These are phyloP conservation scores for Puccinia sorghi DNA, from an alignment of 1,284 basidiomycete species.

Conservation along the genomic window DNA sequence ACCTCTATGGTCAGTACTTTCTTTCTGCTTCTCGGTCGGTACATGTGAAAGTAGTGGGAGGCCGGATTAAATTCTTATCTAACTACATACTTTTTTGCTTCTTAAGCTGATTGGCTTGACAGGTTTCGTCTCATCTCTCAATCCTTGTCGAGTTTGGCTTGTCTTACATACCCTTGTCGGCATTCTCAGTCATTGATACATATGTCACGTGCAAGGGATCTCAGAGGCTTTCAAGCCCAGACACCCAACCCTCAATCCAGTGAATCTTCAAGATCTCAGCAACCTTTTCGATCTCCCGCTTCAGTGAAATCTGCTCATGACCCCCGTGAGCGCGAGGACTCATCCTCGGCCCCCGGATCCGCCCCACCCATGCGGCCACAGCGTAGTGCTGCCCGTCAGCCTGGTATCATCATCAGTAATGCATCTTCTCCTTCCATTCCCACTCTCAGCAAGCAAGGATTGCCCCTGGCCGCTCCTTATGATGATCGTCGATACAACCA, in stretches of 20 bases:
- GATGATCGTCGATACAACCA: slow-evolving; percentile 1
- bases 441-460: not conserved
- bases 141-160: not conserved
- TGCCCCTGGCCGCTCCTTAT: not conserved
- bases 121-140: not conserved
- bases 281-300: not conserved
- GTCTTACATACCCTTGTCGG: not conserved
- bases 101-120: not conserved
- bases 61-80: not conserved
- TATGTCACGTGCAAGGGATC: slow-evolving; percentile 45
- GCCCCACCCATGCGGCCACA: slow-evolving; percentile 37
- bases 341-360: slow-evolving; percentile 10
- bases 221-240: slow-evolving; percentile 25
- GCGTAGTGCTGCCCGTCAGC: slow-evolving; percentile 44
- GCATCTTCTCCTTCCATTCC: not conserved
- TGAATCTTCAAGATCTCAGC: slow-evolving; percentile 11
- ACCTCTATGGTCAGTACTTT: too few species aligned
- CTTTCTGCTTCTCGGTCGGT: too few species aligned
- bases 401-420: slow-evolving; percentile 48
- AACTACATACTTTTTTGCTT: not conserved
- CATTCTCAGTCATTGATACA: slow-evolving; percentile 4
- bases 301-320: not conserved
- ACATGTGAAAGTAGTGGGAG: too few species aligned
- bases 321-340: slow-evolving; percentile 6
- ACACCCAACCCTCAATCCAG: not conserved